These are phyloP conservation scores for Chaetomium tenue DNA, from an alignment of 495 filamentous ascomycete species.

Conservation along the genomic window DNA sequence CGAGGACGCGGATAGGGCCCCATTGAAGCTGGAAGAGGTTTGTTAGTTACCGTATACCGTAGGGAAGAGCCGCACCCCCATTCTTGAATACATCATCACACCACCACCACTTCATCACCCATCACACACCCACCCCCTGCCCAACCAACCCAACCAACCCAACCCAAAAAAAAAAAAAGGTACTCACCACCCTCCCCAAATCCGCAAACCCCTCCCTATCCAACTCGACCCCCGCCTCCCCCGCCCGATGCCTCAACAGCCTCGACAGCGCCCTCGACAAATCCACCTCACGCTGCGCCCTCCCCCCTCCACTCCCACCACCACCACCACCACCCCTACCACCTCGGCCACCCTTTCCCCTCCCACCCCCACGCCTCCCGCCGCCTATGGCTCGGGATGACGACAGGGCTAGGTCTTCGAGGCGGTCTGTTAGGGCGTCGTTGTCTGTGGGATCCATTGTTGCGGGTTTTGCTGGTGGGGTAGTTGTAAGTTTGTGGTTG, in stretches of 20 bases:
- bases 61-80: neutral
- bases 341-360: conserved; percentile 12
- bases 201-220: conserved; percentile 77
- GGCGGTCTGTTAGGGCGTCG: conserved; percentile 2
- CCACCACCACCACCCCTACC: conserved; percentile 18
- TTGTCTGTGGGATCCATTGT: neutral
- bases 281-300: conserved; percentile 54
- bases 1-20: conserved; percentile 64
- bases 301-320: conserved; percentile 34
- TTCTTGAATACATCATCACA: neutral
- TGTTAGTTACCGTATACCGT: neutral
- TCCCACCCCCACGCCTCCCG: neutral
- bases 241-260: conserved; percentile 80
- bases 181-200: conserved; percentile 73
- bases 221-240: conserved; percentile 70
- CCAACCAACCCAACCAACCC: neutral
- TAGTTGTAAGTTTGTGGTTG: neutral
- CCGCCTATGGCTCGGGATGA: neutral
- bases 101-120: neutral
- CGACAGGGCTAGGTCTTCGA: conserved; percentile 16
- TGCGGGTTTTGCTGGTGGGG: neutral
- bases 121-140: neutral
- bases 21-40: conserved; percentile 58
- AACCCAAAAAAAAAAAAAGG: conserved; percentile 9
- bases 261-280: conserved; percentile 80